These are phyloP conservation scores for Phialocephala sp. DNA, from an alignment of 2,329 filamentous ascomycete species.

Conservation along the genomic window DNA sequence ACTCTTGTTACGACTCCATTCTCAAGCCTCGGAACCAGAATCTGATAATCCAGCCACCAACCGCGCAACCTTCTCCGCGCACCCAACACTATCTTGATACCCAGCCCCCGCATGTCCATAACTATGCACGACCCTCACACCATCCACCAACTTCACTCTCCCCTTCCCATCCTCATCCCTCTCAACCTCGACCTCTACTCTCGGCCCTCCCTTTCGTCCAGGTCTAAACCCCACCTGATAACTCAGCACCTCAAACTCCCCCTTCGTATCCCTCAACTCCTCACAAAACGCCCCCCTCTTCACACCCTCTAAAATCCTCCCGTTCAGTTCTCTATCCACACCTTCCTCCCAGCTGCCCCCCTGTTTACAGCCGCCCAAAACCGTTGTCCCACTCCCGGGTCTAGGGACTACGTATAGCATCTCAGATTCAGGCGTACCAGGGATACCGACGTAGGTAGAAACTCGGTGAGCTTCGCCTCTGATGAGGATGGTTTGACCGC, in stretches of 20 bases:
- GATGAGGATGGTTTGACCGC: conserved; percentile 53
- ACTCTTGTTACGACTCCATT: neutral
- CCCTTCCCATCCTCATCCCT: conserved; percentile 16
- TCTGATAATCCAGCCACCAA: too few species aligned
- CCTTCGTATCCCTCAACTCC: conserved; percentile 38
- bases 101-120: conserved; percentile 55
- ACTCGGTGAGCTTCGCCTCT: conserved; percentile 46
- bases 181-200: conserved; percentile 49
- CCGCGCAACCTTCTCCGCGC: conserved; percentile 36
- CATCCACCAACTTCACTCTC: conserved; percentile 32
- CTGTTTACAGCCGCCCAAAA: conserved; percentile 22
- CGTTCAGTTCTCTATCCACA: conserved; percentile 5
- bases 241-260: conserved; percentile 27
- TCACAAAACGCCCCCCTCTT: neutral
- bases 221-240: conserved; percentile 27
- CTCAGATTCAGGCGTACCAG: conserved; percentile 21
- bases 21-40: too few species aligned
- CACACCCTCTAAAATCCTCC: conserved; percentile 14
- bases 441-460: conserved; percentile 39
- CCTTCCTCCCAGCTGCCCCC: neutral
- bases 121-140: conserved; percentile 48
- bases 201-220: conserved; percentile 42
- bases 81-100: conserved; percentile 43
- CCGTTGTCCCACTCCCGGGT: conserved; percentile 14
- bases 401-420: conserved; percentile 49